Base-by-base conservation (phyloP, 768 basidiomycete genomes). In the Rhodosporidiobolus sp. region DNA sequence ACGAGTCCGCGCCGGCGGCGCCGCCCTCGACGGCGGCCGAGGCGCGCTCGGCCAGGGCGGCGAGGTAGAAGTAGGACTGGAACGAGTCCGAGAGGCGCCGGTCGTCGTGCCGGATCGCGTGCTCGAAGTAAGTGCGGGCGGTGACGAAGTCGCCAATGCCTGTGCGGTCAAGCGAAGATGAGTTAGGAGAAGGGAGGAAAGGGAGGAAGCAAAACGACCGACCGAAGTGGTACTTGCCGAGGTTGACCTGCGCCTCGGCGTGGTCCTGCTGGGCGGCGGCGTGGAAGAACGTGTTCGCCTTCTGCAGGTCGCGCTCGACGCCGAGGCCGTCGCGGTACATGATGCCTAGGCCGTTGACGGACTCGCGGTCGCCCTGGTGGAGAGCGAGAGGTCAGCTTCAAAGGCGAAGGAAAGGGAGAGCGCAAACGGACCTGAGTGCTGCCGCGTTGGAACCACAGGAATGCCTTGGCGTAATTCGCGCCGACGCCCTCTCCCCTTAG, bases 11-110 rank as follows among this genome's bases (percentile, higher is more conserved):
- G 2, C n/a, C 49, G 19, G 45, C 24, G 80, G 54, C 46, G 2
- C n/a, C 49, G 19, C 55, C 24, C 84, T 83, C 30, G 20, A 70
- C 50, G 28, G 64, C 14, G 86, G n/a, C n/a, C n/a, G 87, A 69
- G 86, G 85, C 56, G 38, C 83, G 79, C 38, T 88, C 85, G 72
- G 96, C 87, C 22, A 96, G 88, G 74, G 89, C 86, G 32, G 91
- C 94, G 17, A 96, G 86, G 78, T 96, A 94, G 82, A 94, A 95
- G 81, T 90, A 95, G 1, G 94, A 90, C 79, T 99, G 94, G 69
- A 95, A 93, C 1, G 91, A 90, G 8, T 95, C 94, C 8, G 69
- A 52, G n/a, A 30, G 34, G 17, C 75, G 72, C 20, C 19, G 52
- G 57, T 49, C 63, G 54, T 95, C 96, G 74, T 87, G 85, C 3